A percentile compares a stretch with the other conserved stretches of the same genome.
These are phyloP conservation scores for Secale cereale DNA, from an alignment of 176 grass and related monocot genomes.

Conservation along the genomic window DNA sequence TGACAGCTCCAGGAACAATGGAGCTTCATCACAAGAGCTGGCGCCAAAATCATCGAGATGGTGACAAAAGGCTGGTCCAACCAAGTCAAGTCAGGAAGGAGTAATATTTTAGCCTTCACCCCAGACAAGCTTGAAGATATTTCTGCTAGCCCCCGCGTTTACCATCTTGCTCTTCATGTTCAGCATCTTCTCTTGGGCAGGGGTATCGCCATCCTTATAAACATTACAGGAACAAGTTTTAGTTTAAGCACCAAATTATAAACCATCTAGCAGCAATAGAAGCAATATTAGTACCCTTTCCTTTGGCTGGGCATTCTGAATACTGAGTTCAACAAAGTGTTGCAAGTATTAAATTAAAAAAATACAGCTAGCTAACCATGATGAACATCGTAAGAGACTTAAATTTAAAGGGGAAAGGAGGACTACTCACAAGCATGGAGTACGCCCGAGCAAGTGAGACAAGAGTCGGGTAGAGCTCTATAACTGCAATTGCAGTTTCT, in stretches of 20 bases:
- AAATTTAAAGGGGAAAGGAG: not conserved
- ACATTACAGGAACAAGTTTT: not conserved
- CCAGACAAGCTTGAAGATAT: constrained; percentile 82
- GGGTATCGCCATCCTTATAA: constrained; percentile 56
- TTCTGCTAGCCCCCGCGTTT: constrained; percentile 60
- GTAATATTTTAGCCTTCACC: not conserved
- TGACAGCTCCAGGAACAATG: not conserved
- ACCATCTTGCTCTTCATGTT: constrained; percentile 53
- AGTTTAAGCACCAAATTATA: not conserved
- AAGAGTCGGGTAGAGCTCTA: constrained; percentile 61
- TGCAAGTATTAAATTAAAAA: not conserved
- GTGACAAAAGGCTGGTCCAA: not conserved
- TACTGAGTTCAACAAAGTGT: not conserved
- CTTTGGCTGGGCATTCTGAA: not conserved
- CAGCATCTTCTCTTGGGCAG: constrained; percentile 72
- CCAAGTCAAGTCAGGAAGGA: not conserved
- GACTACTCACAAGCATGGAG: constrained; percentile 50
- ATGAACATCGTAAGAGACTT: not conserved
- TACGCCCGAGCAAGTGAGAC: constrained; percentile 69
- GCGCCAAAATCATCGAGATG: not conserved
- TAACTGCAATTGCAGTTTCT: constrained; percentile 63
- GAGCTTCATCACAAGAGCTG: not conserved
- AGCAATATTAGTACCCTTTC: not conserved
- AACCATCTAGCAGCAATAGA: not conserved
- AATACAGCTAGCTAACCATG: not conserved